phyloP scores from a whole-genome alignment of 768 basidiomycete genomes.

The Rhodotorula paludigena region DNA sequence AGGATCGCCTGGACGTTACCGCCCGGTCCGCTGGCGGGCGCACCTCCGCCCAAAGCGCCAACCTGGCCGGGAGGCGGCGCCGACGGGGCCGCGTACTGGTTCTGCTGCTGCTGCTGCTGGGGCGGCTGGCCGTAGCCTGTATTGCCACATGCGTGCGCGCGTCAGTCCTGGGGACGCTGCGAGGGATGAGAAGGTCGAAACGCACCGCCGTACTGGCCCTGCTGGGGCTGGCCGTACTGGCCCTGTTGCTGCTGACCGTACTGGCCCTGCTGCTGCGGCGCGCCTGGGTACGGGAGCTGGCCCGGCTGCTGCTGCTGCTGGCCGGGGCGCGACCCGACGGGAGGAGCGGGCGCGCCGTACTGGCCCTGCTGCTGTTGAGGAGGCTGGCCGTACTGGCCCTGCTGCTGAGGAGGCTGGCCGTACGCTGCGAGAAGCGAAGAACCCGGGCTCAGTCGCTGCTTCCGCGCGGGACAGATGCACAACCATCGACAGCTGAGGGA shows the following conservation, averaged over 20 bases:
- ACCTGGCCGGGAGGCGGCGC: too few species aligned
- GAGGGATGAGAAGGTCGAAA: background rate
- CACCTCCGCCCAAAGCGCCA: background rate
- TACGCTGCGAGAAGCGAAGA: background rate
- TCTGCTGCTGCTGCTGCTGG: background rate
- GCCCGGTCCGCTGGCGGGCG: background rate
- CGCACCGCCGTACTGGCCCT: background rate
- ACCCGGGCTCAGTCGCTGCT: background rate
- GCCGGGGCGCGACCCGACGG: conserved; percentile 4
- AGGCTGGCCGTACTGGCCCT: conserved; percentile 13
- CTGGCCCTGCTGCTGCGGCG: background rate
- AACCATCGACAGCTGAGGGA: too few species aligned
- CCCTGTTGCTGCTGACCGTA: conserved; percentile 15
- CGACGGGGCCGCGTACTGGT: conserved; percentile 15
- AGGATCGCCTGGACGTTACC: conserved; percentile 6
- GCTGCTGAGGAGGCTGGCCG: conserved; percentile 3
- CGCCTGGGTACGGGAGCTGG: conserved; percentile 20
- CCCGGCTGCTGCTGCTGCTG: background rate
- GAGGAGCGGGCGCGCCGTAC: conserved; percentile 15
- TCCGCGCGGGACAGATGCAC: too few species aligned
- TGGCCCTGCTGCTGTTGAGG: background rate
- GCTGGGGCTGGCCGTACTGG: conserved; percentile 15
- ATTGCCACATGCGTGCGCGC: background rate
- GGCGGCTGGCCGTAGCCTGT: conserved; percentile 15
- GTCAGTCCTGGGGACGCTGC: background rate